phyloP scores from a whole-genome alignment of 768 basidiomycete genomes.

The Termitomyces sp. region DNA sequence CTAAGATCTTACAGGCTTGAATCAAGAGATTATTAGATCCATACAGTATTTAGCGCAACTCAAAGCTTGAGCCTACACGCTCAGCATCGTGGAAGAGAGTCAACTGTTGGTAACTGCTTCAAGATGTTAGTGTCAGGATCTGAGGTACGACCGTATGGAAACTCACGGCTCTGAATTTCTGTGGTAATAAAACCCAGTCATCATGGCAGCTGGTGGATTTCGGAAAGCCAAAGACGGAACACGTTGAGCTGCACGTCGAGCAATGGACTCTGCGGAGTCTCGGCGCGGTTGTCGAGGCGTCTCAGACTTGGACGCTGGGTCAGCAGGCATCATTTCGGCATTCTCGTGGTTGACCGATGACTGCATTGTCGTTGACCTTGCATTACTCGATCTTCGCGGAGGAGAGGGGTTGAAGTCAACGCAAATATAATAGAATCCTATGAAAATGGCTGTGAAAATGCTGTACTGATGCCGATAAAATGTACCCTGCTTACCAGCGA shows the following conservation, averaged over 20 bases:
- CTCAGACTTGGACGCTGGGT: conserved; percentile 29
- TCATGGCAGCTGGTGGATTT: conserved; percentile 55
- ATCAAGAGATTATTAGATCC: conserved; percentile 10
- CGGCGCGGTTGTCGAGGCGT: conserved; percentile 30
- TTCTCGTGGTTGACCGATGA: conserved; percentile 25
- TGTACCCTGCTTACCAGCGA: conserved; percentile 63
- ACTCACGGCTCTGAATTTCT: conserved; percentile 89
- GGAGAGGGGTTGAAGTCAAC: conserved; percentile 81
- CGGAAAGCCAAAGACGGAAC: conserved; percentile 44
- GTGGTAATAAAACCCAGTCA: conserved; percentile 93
- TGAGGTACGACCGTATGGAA: not conserved
- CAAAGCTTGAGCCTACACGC: conserved; percentile 69
- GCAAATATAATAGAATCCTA: conserved; percentile 93
- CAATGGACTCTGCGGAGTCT: conserved; percentile 34
- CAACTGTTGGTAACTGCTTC: conserved; percentile 73
- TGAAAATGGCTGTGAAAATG: conserved; percentile 12
- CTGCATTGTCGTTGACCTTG: conserved; percentile 25
- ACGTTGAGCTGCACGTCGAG: conserved; percentile 32
- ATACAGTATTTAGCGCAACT: conserved; percentile 63
- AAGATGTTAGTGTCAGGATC: conserved; percentile 5
- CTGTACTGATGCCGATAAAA: conserved; percentile 6
- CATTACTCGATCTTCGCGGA: conserved; percentile 18
- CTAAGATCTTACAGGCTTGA: conserved; percentile 9
- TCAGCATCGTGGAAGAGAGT: conserved; percentile 77
- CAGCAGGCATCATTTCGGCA: conserved; percentile 19